These are phyloP conservation scores for Tephrocybe sp. DNA, from an alignment of 768 basidiomycete species.

Conservation along the genomic window DNA sequence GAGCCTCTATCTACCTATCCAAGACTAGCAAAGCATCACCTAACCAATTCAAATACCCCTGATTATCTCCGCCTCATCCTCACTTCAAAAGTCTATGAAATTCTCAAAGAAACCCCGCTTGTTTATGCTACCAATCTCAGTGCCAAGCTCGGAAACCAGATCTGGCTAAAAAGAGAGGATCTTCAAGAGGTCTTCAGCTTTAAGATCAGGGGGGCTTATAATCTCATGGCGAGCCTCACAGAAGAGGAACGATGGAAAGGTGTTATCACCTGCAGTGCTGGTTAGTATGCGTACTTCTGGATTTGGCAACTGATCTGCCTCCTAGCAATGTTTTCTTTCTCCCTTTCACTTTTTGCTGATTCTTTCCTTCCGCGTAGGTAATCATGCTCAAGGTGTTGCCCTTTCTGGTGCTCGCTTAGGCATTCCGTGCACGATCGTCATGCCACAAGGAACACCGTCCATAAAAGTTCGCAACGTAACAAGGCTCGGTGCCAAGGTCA, in stretches of 20 bases:
- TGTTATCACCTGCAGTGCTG: constrained; percentile 96
- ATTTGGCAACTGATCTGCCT: constrained; percentile 9
- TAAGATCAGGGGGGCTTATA: constrained; percentile 98
- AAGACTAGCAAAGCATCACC: constrained; percentile 60
- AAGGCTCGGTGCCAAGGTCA: constrained; percentile 92
- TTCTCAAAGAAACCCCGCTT: constrained; percentile 87
- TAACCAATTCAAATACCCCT: constrained; percentile 66
- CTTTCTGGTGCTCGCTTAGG: constrained; percentile 84
- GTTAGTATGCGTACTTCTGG: constrained; percentile 64
- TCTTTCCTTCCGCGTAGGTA: constrained; percentile 52
- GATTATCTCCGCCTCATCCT: constrained; percentile 89
- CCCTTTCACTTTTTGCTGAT: background rate
- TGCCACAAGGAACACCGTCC: constrained; percentile 91
- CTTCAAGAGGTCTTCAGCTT: constrained; percentile 98
- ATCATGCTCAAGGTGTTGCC: constrained; percentile 98
- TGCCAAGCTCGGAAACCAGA: constrained; percentile 83
- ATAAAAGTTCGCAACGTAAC: constrained; percentile 97
- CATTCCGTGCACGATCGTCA: constrained; percentile 98
- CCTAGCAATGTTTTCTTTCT: constrained; percentile 7
- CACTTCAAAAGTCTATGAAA: constrained; percentile 87
- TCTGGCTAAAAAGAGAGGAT: constrained; percentile 97
- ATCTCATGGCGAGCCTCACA: constrained; percentile 89
- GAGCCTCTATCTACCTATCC: constrained; percentile 58
- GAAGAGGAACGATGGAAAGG: constrained; percentile 96
- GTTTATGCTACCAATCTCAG: constrained; percentile 86